Base-by-base conservation (phyloP, 805 yeast species). In the Saccharomycopsis oosterbeekiorum region DNA sequence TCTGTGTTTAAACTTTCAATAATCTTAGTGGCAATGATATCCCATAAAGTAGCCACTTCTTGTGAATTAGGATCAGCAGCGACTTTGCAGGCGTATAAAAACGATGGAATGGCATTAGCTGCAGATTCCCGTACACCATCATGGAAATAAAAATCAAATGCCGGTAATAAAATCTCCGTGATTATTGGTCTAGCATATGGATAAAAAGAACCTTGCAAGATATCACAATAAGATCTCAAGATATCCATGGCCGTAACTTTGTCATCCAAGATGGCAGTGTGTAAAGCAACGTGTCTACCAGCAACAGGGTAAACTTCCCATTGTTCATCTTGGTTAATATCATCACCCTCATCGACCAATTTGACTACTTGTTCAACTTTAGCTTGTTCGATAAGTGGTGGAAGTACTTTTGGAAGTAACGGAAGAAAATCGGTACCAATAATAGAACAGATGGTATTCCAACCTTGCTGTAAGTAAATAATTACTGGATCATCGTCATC, bases 41-140 rank as follows among this genome's bases (percentile, higher is more conserved):
- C 76, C 97, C 97, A 93, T 55, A 89, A 73, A 36, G 80, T 80
- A 56, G 83, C 72, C 1, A 90, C 82, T 66, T 84, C 85, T 11
- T 78, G 76, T 3, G 90, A 81, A 50, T 78, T 75, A 55, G 73
- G 70, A 54, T 80, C 81, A 26, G 80, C 77, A 2, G 80, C 80
- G 2, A 73, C 69, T 62, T 78, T 75, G n/a, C 86, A 78, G 65
- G 89, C 83, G 60, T 82, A 75, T 63, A 94, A 75, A 59, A 93
- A 76, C 3, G 90, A 84, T 1, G 97, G 91, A 68, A 92, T 83
- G 4, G 92, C 80, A 64, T 85, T 81, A 1, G 97, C 92, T 55
- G 97, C 91, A n/a, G 93, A 83, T 34, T 88, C 89, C 67, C 98
- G 84, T 5, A 93, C 98, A 43, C 96, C 97, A 72, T 91, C 97